Base-by-base conservation (phyloP, 2,329 filamentous ascomycete genomes). In the Sordariomycetes sp. region DNA sequence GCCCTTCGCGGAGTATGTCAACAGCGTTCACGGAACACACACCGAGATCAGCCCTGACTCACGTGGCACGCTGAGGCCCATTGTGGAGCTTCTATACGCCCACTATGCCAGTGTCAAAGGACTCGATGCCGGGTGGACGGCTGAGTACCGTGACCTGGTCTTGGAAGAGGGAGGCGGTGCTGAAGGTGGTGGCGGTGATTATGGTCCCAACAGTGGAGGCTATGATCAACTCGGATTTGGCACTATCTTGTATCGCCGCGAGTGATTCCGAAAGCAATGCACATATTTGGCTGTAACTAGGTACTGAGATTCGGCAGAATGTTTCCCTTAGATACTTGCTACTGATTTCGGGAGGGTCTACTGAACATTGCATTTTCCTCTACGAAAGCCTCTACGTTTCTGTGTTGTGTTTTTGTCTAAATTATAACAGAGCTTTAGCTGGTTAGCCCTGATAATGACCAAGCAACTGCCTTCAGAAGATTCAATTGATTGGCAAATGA, bases 101-200 rank as follows among this genome's bases (percentile, higher is more conserved):
- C 59, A 66, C 39, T 66, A 65, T 35, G 45, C 41, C 3, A 46
- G 47, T 10, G 9, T 61, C n/a, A 61, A 61, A 37, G 49, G 54
- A 0, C 39, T 60, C 4, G 48, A 60, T 32, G 54, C 52, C 2
- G 48, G 47, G 1, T 66, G 53, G 45, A 60, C 61, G 1, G 44
- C 47, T n/a, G 35, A 39, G 7, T 61, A 58, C 34, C 53, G 61
- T 3, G 53, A 64, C 32, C 38, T 47, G 27, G 58, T 59, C 11
- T 45, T 46, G n/a, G 41, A 53, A n/a, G 39, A 45, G 6, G 48
- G 45, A 0, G 42, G 37, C n/a, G 59, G 57, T 8, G 55, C 54
- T 5, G 63, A 67, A 39, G 63, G 63, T 0, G 63, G 63, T 15
- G 61, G 61, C 33, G 61, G 63, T 9, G 47, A 65, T 37, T 66